A percentile compares a stretch with the other conserved stretches of the same genome.
Conservation (phyloP, 305 asterid genomes). For the Rubia peregrina region DNA sequence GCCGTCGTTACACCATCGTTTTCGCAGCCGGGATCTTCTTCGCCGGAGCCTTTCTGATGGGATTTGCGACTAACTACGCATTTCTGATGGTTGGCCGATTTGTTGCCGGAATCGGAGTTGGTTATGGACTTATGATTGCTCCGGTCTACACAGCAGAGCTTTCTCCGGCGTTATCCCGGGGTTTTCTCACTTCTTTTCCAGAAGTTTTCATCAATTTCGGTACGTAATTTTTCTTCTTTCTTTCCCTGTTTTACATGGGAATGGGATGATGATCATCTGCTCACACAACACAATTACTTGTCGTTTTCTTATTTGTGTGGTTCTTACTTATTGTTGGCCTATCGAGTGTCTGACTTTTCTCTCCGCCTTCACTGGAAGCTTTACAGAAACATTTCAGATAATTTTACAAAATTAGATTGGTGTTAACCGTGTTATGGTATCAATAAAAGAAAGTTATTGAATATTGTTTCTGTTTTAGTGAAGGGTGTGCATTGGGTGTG, state of each 20-base stretch:
- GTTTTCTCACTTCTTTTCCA: slow-evolving; percentile 67
- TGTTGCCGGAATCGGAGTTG: slow-evolving; percentile 69
- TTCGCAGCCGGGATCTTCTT: slow-evolving; percentile 57
- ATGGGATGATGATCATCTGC: not conserved
- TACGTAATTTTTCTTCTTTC: slow-evolving; percentile 9
- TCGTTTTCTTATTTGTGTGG: not conserved
- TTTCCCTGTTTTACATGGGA: not conserved
- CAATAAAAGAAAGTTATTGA: no score
- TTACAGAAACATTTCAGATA: not conserved
- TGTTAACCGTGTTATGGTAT: no score
- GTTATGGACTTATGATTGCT: slow-evolving; percentile 68
- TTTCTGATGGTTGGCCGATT: slow-evolving; percentile 72
- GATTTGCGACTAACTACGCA: slow-evolving; percentile 57
- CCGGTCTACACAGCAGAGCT: slow-evolving; percentile 85
- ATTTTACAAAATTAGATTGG: no score
- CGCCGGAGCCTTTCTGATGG: slow-evolving; percentile 65
- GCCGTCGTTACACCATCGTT: slow-evolving; percentile 68
- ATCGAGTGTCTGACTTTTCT: not conserved
- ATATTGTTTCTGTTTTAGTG: no score
- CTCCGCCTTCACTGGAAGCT: not conserved
- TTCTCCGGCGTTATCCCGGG: slow-evolving; percentile 63
- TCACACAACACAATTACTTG: not conserved
- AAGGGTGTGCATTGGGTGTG: no score
- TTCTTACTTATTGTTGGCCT: not conserved
- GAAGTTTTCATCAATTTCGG: slow-evolving; percentile 71